phyloP scores from a whole-genome alignment of 192 early-diverging fungal genomes.

The Physocladia obscura region DNA sequence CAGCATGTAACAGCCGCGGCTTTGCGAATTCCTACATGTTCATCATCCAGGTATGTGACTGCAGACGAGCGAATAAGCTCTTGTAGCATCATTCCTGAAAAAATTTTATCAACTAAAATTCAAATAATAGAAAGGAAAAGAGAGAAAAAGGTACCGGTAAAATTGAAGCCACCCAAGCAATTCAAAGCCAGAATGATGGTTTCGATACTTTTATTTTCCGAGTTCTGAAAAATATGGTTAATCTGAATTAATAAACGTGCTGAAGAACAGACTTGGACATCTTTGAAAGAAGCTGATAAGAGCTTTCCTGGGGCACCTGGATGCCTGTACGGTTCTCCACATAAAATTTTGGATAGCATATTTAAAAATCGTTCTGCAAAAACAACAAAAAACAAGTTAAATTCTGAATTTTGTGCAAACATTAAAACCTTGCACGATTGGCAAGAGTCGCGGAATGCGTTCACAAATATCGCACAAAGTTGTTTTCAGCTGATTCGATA shows the following conservation, averaged over 20 bases:
- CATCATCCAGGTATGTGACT: slow-evolving; percentile 77
- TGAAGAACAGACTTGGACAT: not conserved
- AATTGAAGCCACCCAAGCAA: slow-evolving; percentile 85
- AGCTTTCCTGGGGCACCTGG: slow-evolving; percentile 63
- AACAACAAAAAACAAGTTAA: not conserved
- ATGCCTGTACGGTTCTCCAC: slow-evolving; percentile 75
- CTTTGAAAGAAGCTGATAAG: slow-evolving; percentile 18
- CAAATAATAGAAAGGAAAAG: not conserved
- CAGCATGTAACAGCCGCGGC: slow-evolving; percentile 85
- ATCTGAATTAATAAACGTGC: slow-evolving; percentile 2
- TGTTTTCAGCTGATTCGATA: slow-evolving; percentile 77
- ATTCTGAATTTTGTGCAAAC: too few species aligned
- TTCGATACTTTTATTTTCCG: slow-evolving; percentile 70
- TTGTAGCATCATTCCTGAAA: slow-evolving; percentile 68
- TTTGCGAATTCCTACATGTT: slow-evolving; percentile 72
- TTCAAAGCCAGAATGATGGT: slow-evolving; percentile 76
- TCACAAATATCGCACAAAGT: slow-evolving; percentile 77
- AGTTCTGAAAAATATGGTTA: slow-evolving; percentile 17
- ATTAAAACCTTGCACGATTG: slow-evolving; percentile 76
- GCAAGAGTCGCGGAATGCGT: slow-evolving; percentile 78
- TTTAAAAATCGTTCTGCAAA: slow-evolving; percentile 77
- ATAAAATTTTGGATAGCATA: slow-evolving; percentile 82
- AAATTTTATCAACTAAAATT: not conserved
- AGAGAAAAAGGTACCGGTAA: slow-evolving; percentile 45
- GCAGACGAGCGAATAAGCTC: slow-evolving; percentile 89